Conservation (phyloP, 345 rosid species). For the Geranium rotundifolium region DNA sequence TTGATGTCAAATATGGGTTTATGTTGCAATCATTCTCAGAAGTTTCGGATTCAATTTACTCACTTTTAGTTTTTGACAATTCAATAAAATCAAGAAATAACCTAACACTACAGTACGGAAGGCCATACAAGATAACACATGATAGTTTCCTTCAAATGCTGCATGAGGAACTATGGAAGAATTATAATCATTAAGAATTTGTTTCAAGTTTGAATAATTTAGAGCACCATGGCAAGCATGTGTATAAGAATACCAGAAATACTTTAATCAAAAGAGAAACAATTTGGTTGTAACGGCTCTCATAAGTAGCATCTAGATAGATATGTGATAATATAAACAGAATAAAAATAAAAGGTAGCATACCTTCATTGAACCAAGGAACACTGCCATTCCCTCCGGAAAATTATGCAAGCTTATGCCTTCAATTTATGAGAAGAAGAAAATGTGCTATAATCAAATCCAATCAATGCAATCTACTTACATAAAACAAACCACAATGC, state of each 20-base stretch:
- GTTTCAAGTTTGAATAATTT: background rate
- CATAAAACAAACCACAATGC: background rate
- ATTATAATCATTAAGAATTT: background rate
- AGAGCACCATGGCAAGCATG: background rate
- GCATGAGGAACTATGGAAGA: background rate
- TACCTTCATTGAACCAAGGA: constrained; percentile 97
- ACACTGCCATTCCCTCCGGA: constrained; percentile 98
- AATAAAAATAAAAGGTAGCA: constrained; percentile 1
- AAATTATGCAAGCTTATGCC: constrained; percentile 99
- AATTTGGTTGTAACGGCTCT: background rate
- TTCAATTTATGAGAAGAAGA: constrained; percentile 19
- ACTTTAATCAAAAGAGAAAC: background rate
- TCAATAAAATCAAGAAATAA: background rate
- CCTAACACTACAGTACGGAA: background rate
- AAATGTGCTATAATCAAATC: constrained; percentile 4
- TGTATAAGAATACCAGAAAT: background rate
- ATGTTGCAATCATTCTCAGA: background rate
- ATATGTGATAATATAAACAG: background rate
- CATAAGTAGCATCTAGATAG: background rate
- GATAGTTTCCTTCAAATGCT: background rate
- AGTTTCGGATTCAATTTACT: background rate
- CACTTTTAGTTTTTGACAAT: background rate
- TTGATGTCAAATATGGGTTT: background rate
- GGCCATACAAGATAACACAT: background rate
- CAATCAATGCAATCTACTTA: constrained; percentile 1